Conservation (phyloP, 352 stramenopile species). For the Phytopythium boreale region DNA sequence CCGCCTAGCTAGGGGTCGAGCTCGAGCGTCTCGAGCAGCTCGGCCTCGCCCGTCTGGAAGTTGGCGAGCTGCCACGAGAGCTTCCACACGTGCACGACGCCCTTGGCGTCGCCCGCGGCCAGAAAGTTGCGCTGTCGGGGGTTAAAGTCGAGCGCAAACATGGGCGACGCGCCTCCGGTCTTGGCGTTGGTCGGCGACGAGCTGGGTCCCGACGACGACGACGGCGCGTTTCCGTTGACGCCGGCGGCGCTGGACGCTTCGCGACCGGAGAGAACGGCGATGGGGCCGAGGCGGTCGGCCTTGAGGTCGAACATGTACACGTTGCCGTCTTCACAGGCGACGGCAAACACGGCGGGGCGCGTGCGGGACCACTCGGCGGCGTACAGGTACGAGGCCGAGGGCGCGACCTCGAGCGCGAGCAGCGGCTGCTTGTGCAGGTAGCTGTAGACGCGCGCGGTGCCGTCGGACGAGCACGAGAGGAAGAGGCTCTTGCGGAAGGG, state of each 20-base stretch:
- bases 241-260: slow-evolving; percentile 17
- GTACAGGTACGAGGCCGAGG: slow-evolving; percentile 72
- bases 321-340: slow-evolving; percentile 66
- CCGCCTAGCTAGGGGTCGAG: slow-evolving; percentile 5
- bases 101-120: slow-evolving; percentile 55
- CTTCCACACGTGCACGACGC: slow-evolving; percentile 81
- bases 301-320: slow-evolving; percentile 80
- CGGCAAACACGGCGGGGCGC: slow-evolving; percentile 69
- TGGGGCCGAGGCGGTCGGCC: slow-evolving; percentile 38
- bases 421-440: slow-evolving; percentile 60
- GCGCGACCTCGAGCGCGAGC: slow-evolving; percentile 59
- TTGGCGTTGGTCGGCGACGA: slow-evolving; percentile 13
- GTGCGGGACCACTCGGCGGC: slow-evolving; percentile 72
- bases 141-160: slow-evolving; percentile 80
- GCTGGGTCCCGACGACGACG: not conserved
- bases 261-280: slow-evolving; percentile 38
- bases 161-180: slow-evolving; percentile 19
- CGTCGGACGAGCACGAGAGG: slow-evolving; percentile 74
- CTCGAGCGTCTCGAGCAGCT: slow-evolving; percentile 46
- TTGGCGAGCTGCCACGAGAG: slow-evolving; percentile 80
- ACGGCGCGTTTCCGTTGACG: not conserved
- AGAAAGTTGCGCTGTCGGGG: slow-evolving; percentile 83
- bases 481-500: slow-evolving; percentile 84
- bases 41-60: slow-evolving; percentile 62
- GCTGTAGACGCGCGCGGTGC: slow-evolving; percentile 74